phyloP scores from a whole-genome alignment of 345 rosid species.

The Boechera stricta region DNA sequence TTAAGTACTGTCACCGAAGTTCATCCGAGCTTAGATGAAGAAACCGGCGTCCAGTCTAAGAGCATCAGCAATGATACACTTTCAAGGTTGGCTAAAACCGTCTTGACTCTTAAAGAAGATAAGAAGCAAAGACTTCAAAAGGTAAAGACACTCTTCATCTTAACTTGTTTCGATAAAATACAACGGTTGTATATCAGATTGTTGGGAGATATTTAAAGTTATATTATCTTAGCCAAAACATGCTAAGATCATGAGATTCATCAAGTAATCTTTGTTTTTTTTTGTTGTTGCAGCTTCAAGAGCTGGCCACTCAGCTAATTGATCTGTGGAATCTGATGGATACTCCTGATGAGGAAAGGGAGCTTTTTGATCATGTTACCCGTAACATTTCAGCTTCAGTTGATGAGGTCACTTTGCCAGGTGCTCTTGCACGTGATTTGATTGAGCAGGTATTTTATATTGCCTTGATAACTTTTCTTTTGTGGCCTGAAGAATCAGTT shows the following conservation, averaged over 20 bases:
- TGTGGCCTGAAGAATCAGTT: conserved; percentile 24
- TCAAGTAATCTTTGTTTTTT: neutral
- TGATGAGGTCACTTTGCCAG: conserved; percentile 83
- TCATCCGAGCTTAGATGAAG: conserved; percentile 96
- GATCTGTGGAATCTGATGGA: conserved; percentile 99
- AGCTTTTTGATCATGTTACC: conserved; percentile 83
- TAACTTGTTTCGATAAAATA: neutral
- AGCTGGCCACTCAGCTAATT: conserved; percentile 77
- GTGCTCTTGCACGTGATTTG: conserved; percentile 89
- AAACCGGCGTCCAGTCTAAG: conserved; percentile 71
- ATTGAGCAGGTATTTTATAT: conserved; percentile 76
- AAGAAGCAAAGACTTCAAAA: conserved; percentile 93
- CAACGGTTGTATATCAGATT: neutral
- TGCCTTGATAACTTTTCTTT: neutral
- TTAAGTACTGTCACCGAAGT: conserved; percentile 78
- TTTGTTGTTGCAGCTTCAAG: conserved; percentile 76
- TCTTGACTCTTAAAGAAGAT: conserved; percentile 77
- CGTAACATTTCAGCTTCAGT: conserved; percentile 86
- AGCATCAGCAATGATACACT: conserved; percentile 97
- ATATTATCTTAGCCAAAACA: conserved; percentile 6
- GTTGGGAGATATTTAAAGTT: neutral
- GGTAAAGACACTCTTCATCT: conserved; percentile 48
- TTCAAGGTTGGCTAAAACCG: conserved; percentile 83
- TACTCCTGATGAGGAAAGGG: conserved; percentile 86
- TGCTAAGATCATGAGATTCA: conserved; percentile 1